Evolutionary conservation across 768 basidiomycete genomes (phyloP), one percentile per base, ranked within the genome.

Genomic region (Cystobasidium tubakii): DNA sequence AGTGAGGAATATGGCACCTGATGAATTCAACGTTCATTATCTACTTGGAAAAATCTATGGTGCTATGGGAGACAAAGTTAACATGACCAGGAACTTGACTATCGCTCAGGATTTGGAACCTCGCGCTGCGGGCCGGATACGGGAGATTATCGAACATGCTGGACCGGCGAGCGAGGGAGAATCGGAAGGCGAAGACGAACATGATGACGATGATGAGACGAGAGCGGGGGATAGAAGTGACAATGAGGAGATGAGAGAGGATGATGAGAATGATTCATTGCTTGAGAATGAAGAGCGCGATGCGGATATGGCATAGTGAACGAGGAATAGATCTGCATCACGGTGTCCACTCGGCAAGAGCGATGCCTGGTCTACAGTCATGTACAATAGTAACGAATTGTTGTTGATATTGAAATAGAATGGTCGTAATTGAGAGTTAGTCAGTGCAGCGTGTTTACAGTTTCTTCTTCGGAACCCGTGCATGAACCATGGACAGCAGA

Each of bases 11-110:
- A 84, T 87, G 75, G 90, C 93, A 42, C 95, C 95, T 7, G 91
- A 93, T 79, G 96, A 99, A 84, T 89, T 93, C 67, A 97, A 97
- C 83, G 90, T 98, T 72, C 87, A 94, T 74, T 96, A 96, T 86
- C 89, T 97, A 82, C 87, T 99, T 21, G 96, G 93, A 31, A 90
- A 89, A 83, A 88, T 90, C 74, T 97, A 96, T 80, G 87, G 91
- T 60, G 84, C 90, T 77, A 82, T 90, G 70, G 91, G 91, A 42
- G 85, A 92, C 81, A 86, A 87, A 76, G 84, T 86, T 23, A 88
- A 90, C 81, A 88, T 92, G 62, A 89, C 90, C 72, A 88, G 90
- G 75, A 85, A 88, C 82, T 89, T 99, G 75, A 91, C 92, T 34
- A 85, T 89, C 44, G 96, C 93, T 77, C 88, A 93, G 75, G 96